Percentiles rank a stretch among this genome's conserved stretches.
phyloP scores from a whole-genome alignment of 306 rosid species.

The Astragalus glycyphyllos region DNA sequence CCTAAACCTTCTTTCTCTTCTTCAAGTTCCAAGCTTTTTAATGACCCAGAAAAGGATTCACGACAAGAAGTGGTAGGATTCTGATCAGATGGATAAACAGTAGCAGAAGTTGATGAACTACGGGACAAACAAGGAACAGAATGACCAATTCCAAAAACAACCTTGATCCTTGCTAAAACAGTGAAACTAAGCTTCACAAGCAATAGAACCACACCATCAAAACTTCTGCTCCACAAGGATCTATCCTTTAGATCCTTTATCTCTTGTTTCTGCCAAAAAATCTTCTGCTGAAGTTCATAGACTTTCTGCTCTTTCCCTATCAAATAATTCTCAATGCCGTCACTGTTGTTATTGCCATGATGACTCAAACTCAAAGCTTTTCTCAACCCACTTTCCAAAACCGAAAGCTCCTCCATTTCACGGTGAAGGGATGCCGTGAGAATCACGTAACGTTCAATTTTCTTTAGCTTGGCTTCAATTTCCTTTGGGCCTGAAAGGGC shows the following conservation, averaged over 20 bases:
- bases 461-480: constrained; percentile 65
- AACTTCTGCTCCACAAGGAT: constrained; percentile 79
- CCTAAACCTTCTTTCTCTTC: constrained; percentile 22
- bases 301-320: constrained; percentile 58
- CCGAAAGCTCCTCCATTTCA: constrained; percentile 76
- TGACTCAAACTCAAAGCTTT: constrained; percentile 45
- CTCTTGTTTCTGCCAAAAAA: constrained; percentile 83
- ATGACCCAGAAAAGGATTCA: constrained; percentile 57
- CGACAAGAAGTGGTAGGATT: constrained; percentile 48
- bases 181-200: constrained; percentile 77
- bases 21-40: constrained; percentile 37
- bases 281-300: constrained; percentile 79
- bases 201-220: constrained; percentile 61
- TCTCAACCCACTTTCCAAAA: constrained; percentile 58
- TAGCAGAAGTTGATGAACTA: constrained; percentile 71
- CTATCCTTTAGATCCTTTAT: constrained; percentile 76
- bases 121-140: constrained; percentile 58
- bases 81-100: constrained; percentile 79
- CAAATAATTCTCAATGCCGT: constrained; percentile 29
- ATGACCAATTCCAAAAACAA: constrained; percentile 71
- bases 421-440: constrained; percentile 67
- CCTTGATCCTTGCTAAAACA: constrained; percentile 70
- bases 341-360: not conserved
- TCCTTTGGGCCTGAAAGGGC: constrained; percentile 59
- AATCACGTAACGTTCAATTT: constrained; percentile 75